These are phyloP conservation scores for Trametes cingulata DNA, from an alignment of 768 basidiomycete species.

Conservation along the genomic window DNA sequence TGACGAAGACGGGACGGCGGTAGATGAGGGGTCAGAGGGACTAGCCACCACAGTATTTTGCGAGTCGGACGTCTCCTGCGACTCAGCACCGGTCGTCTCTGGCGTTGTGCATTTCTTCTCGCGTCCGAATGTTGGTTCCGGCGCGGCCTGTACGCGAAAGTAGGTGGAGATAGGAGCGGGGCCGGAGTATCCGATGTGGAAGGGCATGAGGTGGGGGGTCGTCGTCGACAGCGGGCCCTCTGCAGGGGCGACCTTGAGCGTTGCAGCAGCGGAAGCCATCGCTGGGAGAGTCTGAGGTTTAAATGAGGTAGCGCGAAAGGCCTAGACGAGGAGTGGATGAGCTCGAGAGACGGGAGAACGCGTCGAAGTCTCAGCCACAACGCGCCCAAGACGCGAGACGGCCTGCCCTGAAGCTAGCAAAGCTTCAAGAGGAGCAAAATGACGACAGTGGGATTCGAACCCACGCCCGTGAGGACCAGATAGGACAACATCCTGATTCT, in stretches of 20 bases:
- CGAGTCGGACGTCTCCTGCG: slow-evolving; percentile 1
- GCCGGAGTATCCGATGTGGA: slow-evolving; percentile 71
- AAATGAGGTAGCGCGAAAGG: not conserved
- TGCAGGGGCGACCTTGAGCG: not conserved
- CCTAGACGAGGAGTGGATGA: too few species aligned
- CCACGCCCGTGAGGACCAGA: slow-evolving; percentile 51
- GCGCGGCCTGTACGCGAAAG: slow-evolving; percentile 54
- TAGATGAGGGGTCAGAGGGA: not conserved
- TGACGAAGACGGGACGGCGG: not conserved
- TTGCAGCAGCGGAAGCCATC: not conserved
- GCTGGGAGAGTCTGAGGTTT: too few species aligned
- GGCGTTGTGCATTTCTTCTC: slow-evolving; percentile 6
- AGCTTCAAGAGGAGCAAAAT: not conserved
- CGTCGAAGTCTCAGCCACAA: not conserved
- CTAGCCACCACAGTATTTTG: slow-evolving; percentile 14
- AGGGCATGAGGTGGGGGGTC: slow-evolving; percentile 78
- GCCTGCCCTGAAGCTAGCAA: slow-evolving; percentile 6
- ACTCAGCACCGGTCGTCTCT: not conserved
- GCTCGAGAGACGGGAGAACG: too few species aligned
- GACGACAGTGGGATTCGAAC: slow-evolving; percentile 50
- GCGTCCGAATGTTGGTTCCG: slow-evolving; percentile 23
- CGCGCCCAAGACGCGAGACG: slow-evolving; percentile 3
- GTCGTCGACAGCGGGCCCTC: not conserved
- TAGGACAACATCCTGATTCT: slow-evolving; percentile 39
- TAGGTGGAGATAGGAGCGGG: slow-evolving; percentile 74